phyloP scores from a whole-genome alignment of 2,329 filamentous ascomycete genomes.

The Penicillium brevicompactum region DNA sequence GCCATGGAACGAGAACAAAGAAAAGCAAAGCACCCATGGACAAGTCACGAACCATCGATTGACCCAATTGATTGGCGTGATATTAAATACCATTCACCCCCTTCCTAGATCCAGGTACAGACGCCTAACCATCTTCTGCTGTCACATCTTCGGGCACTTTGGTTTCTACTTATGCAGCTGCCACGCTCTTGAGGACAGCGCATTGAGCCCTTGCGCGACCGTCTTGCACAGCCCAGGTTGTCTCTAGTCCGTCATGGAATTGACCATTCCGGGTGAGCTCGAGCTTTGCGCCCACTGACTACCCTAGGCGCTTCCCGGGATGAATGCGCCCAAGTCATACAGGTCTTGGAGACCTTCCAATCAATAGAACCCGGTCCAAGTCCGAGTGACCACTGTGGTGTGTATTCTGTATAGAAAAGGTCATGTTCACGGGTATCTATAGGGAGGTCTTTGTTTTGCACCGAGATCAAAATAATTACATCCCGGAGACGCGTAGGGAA shows the following conservation, averaged over 20 bases:
- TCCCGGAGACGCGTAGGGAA: neutral
- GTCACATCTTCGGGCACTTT: slow-evolving; percentile 32
- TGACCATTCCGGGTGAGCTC: slow-evolving; percentile 11
- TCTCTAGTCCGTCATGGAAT: slow-evolving; percentile 15
- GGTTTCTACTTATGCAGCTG: slow-evolving; percentile 31
- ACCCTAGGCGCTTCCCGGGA: slow-evolving; percentile 16
- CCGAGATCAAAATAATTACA: neutral
- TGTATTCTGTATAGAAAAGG: neutral
- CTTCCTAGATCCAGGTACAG: slow-evolving; percentile 28
- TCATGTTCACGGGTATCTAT: neutral
- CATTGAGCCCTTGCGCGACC: slow-evolving; percentile 25
- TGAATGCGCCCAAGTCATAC: slow-evolving; percentile 21
- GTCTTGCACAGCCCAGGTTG: slow-evolving; percentile 3
- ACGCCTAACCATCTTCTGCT: slow-evolving; percentile 28
- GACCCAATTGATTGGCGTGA: neutral
- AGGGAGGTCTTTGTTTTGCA: neutral
- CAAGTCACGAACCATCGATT: slow-evolving; percentile 14
- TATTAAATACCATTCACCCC: neutral
- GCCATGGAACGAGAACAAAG: slow-evolving; percentile 11
- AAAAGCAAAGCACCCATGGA: slow-evolving; percentile 11
- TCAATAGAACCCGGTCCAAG: slow-evolving; percentile 18
- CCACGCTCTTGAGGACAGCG: slow-evolving; percentile 37
- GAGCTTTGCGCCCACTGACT: slow-evolving; percentile 11
- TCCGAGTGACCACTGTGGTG: slow-evolving; percentile 15
- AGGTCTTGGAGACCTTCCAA: slow-evolving; percentile 20